Conservation (phyloP, 805 yeast genomes). For the Myxozyma geophila region DNA sequence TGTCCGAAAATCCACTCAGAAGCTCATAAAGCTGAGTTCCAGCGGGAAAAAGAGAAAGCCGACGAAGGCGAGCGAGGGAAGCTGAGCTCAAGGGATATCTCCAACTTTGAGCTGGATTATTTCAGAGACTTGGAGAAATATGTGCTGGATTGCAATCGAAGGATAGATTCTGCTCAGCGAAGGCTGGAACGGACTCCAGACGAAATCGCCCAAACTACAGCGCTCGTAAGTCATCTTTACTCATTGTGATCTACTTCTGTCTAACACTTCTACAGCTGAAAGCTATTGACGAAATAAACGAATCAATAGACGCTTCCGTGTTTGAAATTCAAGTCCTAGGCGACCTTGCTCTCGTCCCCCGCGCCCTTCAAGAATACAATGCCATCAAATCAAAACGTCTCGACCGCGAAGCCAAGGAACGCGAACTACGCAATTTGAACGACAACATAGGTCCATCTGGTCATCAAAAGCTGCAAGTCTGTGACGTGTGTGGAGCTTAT, state of each 20-base stretch:
- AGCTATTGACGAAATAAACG: constrained; percentile 35
- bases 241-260: background rate
- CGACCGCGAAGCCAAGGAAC: constrained; percentile 58
- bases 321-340: constrained; percentile 35
- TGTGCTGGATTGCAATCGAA: constrained; percentile 67
- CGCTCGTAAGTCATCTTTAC: constrained; percentile 32
- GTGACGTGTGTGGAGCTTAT: constrained; percentile 88
- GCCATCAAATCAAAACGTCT: constrained; percentile 37
- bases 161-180: constrained; percentile 64
- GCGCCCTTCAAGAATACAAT: constrained; percentile 45
- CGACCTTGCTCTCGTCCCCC: constrained; percentile 39
- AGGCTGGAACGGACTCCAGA: constrained; percentile 75
- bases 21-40: constrained; percentile 72
- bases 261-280: constrained; percentile 16
- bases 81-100: constrained; percentile 48
- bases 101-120: constrained; percentile 56
- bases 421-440: constrained; percentile 60
- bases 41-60: constrained; percentile 44
- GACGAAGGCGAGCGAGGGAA: constrained; percentile 27
- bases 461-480: constrained; percentile 88
- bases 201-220: constrained; percentile 57
- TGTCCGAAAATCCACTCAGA: constrained; percentile 79
- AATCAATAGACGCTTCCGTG: constrained; percentile 29
- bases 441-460: constrained; percentile 83
- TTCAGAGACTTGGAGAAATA: constrained; percentile 56